phyloP scores from a whole-genome alignment of 2,329 filamentous ascomycete species.

The Diaporthe destruens region DNA sequence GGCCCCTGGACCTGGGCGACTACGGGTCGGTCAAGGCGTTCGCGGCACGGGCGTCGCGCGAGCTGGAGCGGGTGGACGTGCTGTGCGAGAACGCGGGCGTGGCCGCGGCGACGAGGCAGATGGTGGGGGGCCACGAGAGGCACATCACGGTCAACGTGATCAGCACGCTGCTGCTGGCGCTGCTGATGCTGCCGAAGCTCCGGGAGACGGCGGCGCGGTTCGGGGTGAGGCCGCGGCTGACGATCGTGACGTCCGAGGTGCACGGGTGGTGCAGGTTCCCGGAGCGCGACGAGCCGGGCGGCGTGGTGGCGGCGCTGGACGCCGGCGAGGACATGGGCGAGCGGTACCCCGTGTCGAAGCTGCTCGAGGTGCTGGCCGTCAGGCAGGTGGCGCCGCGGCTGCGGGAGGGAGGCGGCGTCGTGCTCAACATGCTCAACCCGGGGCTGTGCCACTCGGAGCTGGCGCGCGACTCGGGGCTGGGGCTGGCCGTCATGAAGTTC shows the following conservation, averaged over 20 bases:
- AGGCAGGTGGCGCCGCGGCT: conserved; percentile 18
- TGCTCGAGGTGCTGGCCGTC: conserved; percentile 34
- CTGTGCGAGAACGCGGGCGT: conserved; percentile 60
- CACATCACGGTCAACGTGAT: conserved; percentile 55
- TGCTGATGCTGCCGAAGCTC: conserved; percentile 61
- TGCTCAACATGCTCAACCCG: conserved; percentile 56
- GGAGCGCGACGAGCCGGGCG: conserved; percentile 3
- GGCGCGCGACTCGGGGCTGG: conserved; percentile 10
- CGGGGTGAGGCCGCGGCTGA: conserved; percentile 36
- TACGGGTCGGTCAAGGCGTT: conserved; percentile 58
- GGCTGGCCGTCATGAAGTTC: conserved; percentile 48
- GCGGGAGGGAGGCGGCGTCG: neutral
- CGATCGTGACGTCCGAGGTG: conserved; percentile 31
- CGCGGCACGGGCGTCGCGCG: conserved; percentile 48
- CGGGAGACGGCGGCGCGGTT: conserved; percentile 48
- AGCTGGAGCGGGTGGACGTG: conserved; percentile 57
- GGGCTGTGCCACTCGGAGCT: conserved; percentile 55
- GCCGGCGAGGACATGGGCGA: conserved; percentile 23
- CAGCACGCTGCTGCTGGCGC: conserved; percentile 56
- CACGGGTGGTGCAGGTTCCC: conserved; percentile 30
- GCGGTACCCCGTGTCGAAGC: conserved; percentile 33
- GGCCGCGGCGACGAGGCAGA: conserved; percentile 53
- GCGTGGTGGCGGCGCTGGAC: conserved; percentile 29
- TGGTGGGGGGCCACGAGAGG: conserved; percentile 60
- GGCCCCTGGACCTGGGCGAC: conserved; percentile 57